Percentiles rank a stretch among this genome's conserved stretches.
Conservation (phyloP, 352 stramenopile genomes). For the Phytopythium aichiense region DNA sequence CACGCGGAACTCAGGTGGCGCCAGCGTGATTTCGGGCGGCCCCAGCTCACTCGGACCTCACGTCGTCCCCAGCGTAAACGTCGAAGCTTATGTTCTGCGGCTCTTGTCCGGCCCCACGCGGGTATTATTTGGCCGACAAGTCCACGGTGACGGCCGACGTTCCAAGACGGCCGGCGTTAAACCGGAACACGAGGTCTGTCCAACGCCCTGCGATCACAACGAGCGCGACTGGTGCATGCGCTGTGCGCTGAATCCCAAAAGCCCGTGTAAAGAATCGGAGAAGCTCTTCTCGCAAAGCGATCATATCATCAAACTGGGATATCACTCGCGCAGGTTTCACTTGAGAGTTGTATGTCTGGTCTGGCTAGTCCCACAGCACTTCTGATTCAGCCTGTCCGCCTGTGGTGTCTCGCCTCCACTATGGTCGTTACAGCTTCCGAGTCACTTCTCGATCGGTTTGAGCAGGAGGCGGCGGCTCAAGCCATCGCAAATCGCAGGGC, state of each 20-base stretch:
- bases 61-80: no score
- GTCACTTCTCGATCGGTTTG: not conserved
- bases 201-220: not conserved
- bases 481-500: not conserved
- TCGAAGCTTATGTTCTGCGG: no score
- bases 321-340: constrained; percentile 1
- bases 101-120: no score
- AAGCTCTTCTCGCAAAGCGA: not conserved
- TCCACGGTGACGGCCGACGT: no score
- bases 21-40: not conserved
- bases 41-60: not conserved
- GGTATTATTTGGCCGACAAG: no score
- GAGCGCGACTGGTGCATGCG: not conserved
- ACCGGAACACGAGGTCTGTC: no score
- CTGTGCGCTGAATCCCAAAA: not conserved
- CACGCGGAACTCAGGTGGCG: constrained; percentile 30
- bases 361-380: not conserved
- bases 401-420: not conserved
- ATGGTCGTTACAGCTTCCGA: not conserved
- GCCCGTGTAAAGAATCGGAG: not conserved
- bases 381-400: not conserved
- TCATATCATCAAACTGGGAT: constrained; percentile 4
- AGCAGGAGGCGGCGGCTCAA: not conserved
- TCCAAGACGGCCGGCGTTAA: no score
- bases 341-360: not conserved